Percentiles rank a stretch among this genome's conserved stretches.
Conservation (phyloP, 345 rosid genomes). For the Aethionema arabicum region DNA sequence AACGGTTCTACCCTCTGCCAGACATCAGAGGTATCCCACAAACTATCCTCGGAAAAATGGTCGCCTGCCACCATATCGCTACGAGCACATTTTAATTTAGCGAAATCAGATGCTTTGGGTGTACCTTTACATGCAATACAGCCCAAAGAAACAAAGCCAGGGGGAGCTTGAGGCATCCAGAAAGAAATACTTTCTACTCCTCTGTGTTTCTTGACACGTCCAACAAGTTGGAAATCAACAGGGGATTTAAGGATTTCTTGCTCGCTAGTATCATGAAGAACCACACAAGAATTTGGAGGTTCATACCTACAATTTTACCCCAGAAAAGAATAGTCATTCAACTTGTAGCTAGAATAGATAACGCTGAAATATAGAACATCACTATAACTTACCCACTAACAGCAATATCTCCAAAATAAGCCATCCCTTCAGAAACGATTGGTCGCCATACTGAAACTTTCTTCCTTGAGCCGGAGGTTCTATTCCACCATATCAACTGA, state of each 20-base stretch:
- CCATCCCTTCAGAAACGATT: conserved; percentile 67
- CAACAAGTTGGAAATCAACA: conserved; percentile 67
- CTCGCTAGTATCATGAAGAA: conserved; percentile 67
- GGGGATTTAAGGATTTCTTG: conserved; percentile 69
- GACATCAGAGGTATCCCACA: conserved; percentile 82
- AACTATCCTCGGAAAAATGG: conserved; percentile 83
- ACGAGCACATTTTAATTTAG: conserved; percentile 74
- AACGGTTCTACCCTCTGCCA: conserved; percentile 62
- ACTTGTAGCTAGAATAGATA: conserved; percentile 9
- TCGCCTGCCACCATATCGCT: conserved; percentile 82
- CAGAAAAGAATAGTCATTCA: conserved; percentile 24
- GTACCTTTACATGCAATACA: conserved; percentile 77
- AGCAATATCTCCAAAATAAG: conserved; percentile 93
- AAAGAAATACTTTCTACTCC: conserved; percentile 81
- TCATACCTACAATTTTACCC: conserved; percentile 59
- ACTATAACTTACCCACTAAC: conserved; percentile 69
- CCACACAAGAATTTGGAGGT: conserved; percentile 78
- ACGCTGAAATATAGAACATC: conserved; percentile 15
- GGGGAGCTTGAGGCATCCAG: conserved; percentile 97
- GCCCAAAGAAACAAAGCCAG: conserved; percentile 92
- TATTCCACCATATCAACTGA: conserved; percentile 88
- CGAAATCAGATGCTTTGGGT: conserved; percentile 62
- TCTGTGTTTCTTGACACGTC: conserved; percentile 78
- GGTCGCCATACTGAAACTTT: conserved; percentile 94
- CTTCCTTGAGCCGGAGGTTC: conserved; percentile 65